Conservation (phyloP, 768 basidiomycete genomes). For the Peribolospora kevripleyi region DNA sequence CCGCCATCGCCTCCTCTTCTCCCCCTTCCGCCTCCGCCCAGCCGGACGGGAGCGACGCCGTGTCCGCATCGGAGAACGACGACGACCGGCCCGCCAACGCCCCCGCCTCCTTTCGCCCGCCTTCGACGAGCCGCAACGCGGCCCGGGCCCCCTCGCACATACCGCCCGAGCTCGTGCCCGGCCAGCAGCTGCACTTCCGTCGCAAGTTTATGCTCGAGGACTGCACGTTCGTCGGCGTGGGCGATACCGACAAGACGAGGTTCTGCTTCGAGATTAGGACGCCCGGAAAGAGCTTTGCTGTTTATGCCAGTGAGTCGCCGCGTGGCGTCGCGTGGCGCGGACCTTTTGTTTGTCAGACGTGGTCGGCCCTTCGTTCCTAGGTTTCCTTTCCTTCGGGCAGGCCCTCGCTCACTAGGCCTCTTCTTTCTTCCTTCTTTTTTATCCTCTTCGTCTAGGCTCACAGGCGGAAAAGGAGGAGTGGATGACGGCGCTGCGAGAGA, state of each 20-base stretch:
- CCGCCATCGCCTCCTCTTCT: not conserved
- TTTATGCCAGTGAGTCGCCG: slow-evolving; percentile 12
- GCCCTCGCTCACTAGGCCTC: no score
- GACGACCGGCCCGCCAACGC: no score
- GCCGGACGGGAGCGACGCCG: no score
- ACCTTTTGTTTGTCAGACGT: no score
- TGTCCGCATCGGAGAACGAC: no score
- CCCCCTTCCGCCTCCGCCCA: not conserved
- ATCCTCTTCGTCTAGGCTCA: not conserved
- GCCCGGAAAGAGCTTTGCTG: slow-evolving; percentile 13
- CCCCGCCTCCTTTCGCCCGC: no score
- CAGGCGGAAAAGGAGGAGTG: slow-evolving; percentile 11
- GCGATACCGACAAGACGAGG: not conserved
- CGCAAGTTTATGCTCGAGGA: slow-evolving; percentile 13
- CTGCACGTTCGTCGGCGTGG: slow-evolving; percentile 12
- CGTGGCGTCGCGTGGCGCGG: not conserved
- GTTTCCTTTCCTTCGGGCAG: not conserved
- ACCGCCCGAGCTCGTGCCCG: not conserved
- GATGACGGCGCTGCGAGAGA: slow-evolving; percentile 15
- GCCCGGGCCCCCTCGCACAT: no score
- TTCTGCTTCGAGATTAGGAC: slow-evolving; percentile 14
- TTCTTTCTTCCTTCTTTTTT: not conserved
- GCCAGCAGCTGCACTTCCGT: slow-evolving; percentile 7
- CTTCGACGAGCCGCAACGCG: no score
- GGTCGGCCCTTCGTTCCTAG: not conserved